Percentiles rank a stretch among this genome's conserved stretches.
Conservation (phyloP, 2,329 filamentous ascomycete species). For the Ascosphaera pollenicola region DNA sequence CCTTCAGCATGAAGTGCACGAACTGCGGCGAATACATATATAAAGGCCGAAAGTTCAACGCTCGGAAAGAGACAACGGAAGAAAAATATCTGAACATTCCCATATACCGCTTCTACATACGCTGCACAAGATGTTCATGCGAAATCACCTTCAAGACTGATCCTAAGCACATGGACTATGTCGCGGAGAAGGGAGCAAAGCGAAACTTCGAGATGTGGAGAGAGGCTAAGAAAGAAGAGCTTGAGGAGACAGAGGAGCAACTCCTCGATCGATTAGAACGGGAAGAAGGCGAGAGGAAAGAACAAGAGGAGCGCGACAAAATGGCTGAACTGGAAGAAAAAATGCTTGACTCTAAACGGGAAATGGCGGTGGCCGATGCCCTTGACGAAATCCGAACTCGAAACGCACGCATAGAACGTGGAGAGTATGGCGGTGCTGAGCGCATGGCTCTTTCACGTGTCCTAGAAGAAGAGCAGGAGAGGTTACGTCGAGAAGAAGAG, state of each 20-base stretch:
- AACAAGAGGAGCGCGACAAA: slow-evolving; percentile 56
- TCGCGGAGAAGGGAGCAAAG: slow-evolving; percentile 59
- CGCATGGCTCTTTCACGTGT: slow-evolving; percentile 13
- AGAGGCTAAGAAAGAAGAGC: slow-evolving; percentile 32
- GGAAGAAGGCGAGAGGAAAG: slow-evolving; percentile 42
- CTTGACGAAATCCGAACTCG: slow-evolving; percentile 82
- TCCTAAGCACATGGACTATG: slow-evolving; percentile 80
- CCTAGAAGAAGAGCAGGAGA: slow-evolving; percentile 31
- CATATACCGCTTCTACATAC: slow-evolving; percentile 76
- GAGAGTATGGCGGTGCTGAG: slow-evolving; percentile 41
- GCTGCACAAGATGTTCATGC: slow-evolving; percentile 64
- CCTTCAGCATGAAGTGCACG: slow-evolving; percentile 56
- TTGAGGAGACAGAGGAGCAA: slow-evolving; percentile 67
- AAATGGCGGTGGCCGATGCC: slow-evolving; percentile 93
- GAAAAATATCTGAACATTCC: slow-evolving; percentile 77
- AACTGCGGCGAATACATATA: slow-evolving; percentile 64
- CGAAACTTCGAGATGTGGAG: slow-evolving; percentile 90
- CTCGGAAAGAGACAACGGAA: slow-evolving; percentile 75
- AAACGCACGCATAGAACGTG: slow-evolving; percentile 70
- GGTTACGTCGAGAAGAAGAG: slow-evolving; percentile 49
- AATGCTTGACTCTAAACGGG: slow-evolving; percentile 72
- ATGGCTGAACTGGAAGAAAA: slow-evolving; percentile 94
- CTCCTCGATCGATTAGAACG: slow-evolving; percentile 61
- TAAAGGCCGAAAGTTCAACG: slow-evolving; percentile 88
- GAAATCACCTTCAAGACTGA: slow-evolving; percentile 92